Conservation (phyloP, 2,329 filamentous ascomycete species). For the Claviceps citrina region DNA sequence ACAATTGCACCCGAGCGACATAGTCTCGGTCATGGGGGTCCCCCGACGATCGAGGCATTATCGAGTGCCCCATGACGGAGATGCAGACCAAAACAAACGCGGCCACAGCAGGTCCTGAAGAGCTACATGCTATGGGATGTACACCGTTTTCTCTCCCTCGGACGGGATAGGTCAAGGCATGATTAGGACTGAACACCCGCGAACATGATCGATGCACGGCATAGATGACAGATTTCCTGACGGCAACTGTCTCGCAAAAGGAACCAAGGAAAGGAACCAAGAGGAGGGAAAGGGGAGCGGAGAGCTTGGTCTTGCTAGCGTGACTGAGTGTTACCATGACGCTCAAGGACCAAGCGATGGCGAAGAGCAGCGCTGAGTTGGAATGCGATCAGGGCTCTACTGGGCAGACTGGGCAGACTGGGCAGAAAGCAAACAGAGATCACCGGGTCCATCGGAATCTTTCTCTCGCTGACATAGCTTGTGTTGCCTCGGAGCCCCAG, state of each 20-base stretch:
- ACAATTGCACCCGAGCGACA: neutral
- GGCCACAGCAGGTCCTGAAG: neutral
- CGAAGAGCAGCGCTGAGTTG: neutral
- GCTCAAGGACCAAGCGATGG: constrained; percentile 1
- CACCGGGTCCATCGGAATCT: constrained; percentile 1
- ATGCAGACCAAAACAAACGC: neutral
- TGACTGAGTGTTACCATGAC: neutral
- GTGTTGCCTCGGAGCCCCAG: constrained; percentile 1
- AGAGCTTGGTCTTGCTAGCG: neutral
- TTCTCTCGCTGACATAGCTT: constrained; percentile 1
- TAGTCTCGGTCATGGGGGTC: neutral
- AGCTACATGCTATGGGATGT: neutral
- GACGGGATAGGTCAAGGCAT: neutral
- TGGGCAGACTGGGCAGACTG: too few species aligned
- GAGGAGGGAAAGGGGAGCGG: neutral
- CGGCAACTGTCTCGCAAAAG: neutral
- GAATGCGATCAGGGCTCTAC: neutral
- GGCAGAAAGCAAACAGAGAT: constrained; percentile 1
- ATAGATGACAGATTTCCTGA: neutral
- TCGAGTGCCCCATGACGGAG: neutral
- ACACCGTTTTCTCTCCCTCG: neutral
- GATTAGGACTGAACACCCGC: too few species aligned
- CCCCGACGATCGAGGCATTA: neutral
- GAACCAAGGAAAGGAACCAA: too few species aligned
- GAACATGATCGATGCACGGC: neutral